Base-by-base conservation (phyloP, 176 grass and related monocot genomes). In the Aegilops bicornis region DNA sequence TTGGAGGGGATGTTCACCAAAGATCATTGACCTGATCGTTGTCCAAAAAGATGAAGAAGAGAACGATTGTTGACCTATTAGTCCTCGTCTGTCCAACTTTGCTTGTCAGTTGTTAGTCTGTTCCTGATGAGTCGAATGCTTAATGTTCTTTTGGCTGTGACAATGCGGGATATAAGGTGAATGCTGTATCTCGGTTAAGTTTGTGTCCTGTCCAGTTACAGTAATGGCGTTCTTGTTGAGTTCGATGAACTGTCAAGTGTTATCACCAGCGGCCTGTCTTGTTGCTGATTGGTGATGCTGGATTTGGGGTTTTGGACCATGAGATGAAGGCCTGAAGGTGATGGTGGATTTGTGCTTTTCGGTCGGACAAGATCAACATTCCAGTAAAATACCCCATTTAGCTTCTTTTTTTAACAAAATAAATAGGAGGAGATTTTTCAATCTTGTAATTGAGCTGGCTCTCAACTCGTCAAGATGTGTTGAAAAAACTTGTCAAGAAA, bases 1-100 rank as follows among this genome's bases (percentile, higher is more conserved):
- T 22, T 94, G 81, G 88, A 94, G 87, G 16, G 31, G 20, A 39
- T 56, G 14, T 82, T 92, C n/a, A 62, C 56, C 33, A 89, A 88
- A 62, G 37, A 89, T 78, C 58, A 62, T 33, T 84, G 23, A 86
- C 5, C 66, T 2, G 35, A 32, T 24, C 32, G 8, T 83, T 33
- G 12, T 33, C 48, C 8, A 25, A 74, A 48, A 6, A 40, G 40
- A 74, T 3, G 22, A 45, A 73, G 22, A 42, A 7, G 37, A 73
- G 22, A 87, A 88, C 31, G 47, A 88, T 73, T 70, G 39, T 32
- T 84, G 19, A 86, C 8, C 66, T 73, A 45, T 11, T 3, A 82
- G 50, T 54, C 29, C 29, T 82, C 20, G 6, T 74, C 62, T 84
- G 3, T 77, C 59, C 9, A 58, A 22, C 47, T 77, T 50, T 16